Conservation (phyloP, 176 grass and related monocot species). For the Aegilops longissima region DNA sequence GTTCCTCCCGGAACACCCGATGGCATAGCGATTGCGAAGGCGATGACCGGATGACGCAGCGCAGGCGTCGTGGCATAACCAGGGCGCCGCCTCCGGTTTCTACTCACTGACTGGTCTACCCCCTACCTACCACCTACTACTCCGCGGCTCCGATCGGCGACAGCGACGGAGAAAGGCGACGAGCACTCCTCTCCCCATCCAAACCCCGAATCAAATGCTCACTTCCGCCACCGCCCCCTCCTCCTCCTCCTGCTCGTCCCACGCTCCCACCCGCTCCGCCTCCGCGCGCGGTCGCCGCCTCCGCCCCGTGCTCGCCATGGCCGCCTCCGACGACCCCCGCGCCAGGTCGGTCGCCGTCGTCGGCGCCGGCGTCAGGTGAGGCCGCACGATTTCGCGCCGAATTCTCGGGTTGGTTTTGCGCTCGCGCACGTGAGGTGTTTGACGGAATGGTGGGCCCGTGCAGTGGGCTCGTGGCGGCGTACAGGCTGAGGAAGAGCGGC, state of each 20-base stretch:
- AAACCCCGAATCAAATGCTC: slow-evolving; percentile 36
- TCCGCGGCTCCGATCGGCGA: slow-evolving; percentile 6
- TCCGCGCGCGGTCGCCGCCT: background rate
- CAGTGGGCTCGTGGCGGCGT: slow-evolving; percentile 89
- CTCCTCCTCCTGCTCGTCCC: slow-evolving; percentile 37
- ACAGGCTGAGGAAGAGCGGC: slow-evolving; percentile 78
- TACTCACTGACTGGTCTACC: slow-evolving; percentile 10
- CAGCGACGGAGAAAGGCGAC: background rate
- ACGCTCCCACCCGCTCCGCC: background rate
- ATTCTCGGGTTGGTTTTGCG: background rate
- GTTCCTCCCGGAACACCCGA: too few species aligned
- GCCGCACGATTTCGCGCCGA: background rate
- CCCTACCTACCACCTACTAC: background rate
- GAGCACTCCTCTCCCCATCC: slow-evolving; percentile 31
- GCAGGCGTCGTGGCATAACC: background rate
- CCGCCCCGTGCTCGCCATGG: slow-evolving; percentile 51
- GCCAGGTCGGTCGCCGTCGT: slow-evolving; percentile 63
- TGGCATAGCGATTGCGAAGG: background rate
- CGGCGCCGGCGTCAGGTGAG: slow-evolving; percentile 65
- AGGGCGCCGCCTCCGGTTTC: background rate
- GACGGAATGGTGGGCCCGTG: slow-evolving; percentile 20
- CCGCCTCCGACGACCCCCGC: slow-evolving; percentile 32
- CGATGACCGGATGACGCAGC: background rate
- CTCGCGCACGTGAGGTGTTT: slow-evolving; percentile 28
- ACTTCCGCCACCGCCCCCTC: slow-evolving; percentile 4